Base-by-base conservation (phyloP, 2,329 filamentous ascomycete genomes). In the Curvularia verruculosa region DNA sequence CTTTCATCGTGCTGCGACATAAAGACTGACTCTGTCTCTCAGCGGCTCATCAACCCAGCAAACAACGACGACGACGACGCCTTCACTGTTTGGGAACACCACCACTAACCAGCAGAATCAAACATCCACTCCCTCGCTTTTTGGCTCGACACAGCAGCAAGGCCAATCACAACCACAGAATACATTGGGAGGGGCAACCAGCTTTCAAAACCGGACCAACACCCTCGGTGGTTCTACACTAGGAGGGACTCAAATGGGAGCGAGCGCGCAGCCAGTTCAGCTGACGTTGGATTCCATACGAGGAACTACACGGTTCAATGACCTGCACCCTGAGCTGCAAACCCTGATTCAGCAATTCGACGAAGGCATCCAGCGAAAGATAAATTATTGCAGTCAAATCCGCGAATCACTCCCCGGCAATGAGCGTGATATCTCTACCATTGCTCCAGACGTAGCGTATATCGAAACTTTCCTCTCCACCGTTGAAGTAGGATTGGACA, bases 301-400 rank as follows among this genome's bases (percentile, higher is more conserved):
- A 50, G 89, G 90, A 15, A 96, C 93, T 0, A 96, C 92, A 3
- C 91, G 95, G 60, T 97, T 95, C 80, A 91, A 92, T 72, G 94
- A 96, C 75, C 87, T 96, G 26, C 87, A 90, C 58, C 89, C 94
- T 64, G 87, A 91, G 28, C 81, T 96, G 15, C 92, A 96, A 71
- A 85, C 87, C 60, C 81, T 91, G 64, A 90, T 99, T 60, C 86
- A 91, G 60, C 79, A 83, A 9, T 86, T 96, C 61, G 94, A 99
- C 76, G 85, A 85, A 56, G 86, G 89, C 63, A 94, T 99, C 66
- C 86, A 91, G 67, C 83, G 84, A 52, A 92, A 95, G 72, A 92
- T 96, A 69, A 76, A 80, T 57, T 88, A 89, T 75, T 89, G 91
- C 71, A 86, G 89, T 65, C 86, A 96, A 65, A 88, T 94, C 55